A percentile compares a stretch with the other conserved stretches of the same genome.
phyloP scores from a whole-genome alignment of 1,139 yeast genomes.

The Kodamaea sp. region DNA sequence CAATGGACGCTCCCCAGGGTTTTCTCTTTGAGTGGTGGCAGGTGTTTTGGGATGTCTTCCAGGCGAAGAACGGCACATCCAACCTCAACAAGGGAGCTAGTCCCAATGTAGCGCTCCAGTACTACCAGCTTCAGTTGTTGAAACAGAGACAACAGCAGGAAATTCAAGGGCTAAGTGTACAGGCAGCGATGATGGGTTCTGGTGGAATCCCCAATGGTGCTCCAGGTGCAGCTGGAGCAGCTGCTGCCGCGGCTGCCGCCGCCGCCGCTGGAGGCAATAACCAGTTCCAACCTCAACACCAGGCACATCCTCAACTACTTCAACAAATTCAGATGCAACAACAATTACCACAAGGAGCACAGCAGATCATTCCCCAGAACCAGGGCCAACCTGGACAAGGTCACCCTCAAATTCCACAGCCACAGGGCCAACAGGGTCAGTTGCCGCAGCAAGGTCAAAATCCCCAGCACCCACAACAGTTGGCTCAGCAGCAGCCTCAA shows the following conservation, averaged over 20 bases:
- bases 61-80: constrained; percentile 54
- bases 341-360: constrained; percentile 8
- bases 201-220: constrained; percentile 1
- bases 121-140: constrained; percentile 66
- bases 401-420: constrained; percentile 6
- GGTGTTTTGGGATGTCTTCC: constrained; percentile 91
- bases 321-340: constrained; percentile 15
- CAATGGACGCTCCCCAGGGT: constrained; percentile 84
- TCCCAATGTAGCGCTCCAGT: constrained; percentile 57
- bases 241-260: constrained; percentile 1
- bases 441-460: constrained; percentile 7
- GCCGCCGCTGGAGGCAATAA: constrained; percentile 2
- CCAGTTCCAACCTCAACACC: constrained; percentile 10
- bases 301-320: constrained; percentile 12
- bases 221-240: constrained; percentile 1
- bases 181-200: constrained; percentile 19
- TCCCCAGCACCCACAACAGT: constrained; percentile 9
- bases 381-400: too few species aligned
- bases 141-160: constrained; percentile 65
- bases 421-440: constrained; percentile 10
- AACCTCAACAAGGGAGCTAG: constrained; percentile 50
- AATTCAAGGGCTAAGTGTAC: constrained; percentile 42
- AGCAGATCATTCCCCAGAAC: constrained; percentile 1
- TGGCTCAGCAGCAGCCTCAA: constrained; percentile 4
- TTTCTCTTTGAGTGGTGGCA: constrained; percentile 95